Conservation (phyloP, 2,329 filamentous ascomycete species). For the Sphaerulina musiva region DNA sequence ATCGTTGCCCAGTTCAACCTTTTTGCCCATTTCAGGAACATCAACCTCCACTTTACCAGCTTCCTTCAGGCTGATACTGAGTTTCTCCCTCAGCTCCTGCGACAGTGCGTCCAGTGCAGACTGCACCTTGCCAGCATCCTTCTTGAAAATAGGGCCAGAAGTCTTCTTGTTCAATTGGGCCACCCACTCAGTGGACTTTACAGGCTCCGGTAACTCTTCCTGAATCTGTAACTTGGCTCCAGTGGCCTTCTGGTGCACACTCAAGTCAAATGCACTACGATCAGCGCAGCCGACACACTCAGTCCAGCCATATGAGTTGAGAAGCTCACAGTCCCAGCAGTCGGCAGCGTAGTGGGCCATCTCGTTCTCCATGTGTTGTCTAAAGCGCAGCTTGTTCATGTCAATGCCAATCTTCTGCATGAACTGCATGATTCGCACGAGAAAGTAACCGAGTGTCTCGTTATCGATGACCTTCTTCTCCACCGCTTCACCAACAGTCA, state of each 20-base stretch:
- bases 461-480: constrained; percentile 80
- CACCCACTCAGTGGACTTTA: constrained; percentile 78
- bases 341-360: constrained; percentile 93
- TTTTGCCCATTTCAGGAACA: constrained; percentile 62
- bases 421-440: constrained; percentile 89
- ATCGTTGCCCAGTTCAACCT: constrained; percentile 72
- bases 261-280: constrained; percentile 88
- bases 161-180: constrained; percentile 89
- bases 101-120: constrained; percentile 66
- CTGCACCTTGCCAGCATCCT: constrained; percentile 82
- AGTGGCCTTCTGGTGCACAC: constrained; percentile 88
- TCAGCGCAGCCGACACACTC: constrained; percentile 97
- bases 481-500: constrained; percentile 82
- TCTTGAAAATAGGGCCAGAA: constrained; percentile 92
- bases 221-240: constrained; percentile 79
- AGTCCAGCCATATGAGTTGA: constrained; percentile 91
- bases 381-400: constrained; percentile 80
- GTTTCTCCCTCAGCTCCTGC: constrained; percentile 74
- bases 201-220: constrained; percentile 70
- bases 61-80: constrained; percentile 65
- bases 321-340: constrained; percentile 95
- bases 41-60: constrained; percentile 71
- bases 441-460: constrained; percentile 95
- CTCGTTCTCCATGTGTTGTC: constrained; percentile 90
- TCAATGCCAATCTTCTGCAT: constrained; percentile 83